Percentiles rank a stretch among this genome's conserved stretches.
Conservation (phyloP, 140 eudicot species). For the Flaveria floridana region DNA sequence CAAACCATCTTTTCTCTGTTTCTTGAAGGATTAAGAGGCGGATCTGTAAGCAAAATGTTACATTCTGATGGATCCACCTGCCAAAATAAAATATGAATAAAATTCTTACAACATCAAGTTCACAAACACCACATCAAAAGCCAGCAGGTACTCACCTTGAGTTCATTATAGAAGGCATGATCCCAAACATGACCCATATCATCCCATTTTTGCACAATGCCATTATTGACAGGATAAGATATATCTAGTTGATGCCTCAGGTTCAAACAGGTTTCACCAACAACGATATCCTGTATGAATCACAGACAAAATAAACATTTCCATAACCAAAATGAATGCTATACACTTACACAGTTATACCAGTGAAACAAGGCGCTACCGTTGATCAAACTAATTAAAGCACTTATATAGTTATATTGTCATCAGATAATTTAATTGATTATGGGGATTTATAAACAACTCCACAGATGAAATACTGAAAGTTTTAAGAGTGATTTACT, state of each 20-base stretch:
- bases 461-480: background rate
- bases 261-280: conserved; percentile 81
- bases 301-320: background rate
- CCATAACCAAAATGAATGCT: conserved; percentile 5
- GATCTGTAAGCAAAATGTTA: conserved; percentile 91
- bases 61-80: conserved; percentile 92
- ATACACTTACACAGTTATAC: conserved; percentile 2
- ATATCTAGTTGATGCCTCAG: conserved; percentile 84
- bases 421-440: background rate
- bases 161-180: conserved; percentile 82
- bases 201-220: conserved; percentile 96
- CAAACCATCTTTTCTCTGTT: conserved; percentile 93
- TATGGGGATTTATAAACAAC: background rate
- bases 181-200: conserved; percentile 98
- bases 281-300: conserved; percentile 63
- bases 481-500: background rate
- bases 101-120: background rate
- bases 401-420: background rate
- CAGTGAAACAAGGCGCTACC: conserved; percentile 9
- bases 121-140: background rate
- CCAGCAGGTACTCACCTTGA: conserved; percentile 54
- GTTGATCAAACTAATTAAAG: background rate
- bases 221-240: conserved; percentile 94
- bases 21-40: conserved; percentile 95
- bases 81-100: conserved; percentile 16